Percentiles rank a stretch among this genome's conserved stretches.
Evolutionary conservation across 148 eudicot genomes (phyloP).

Genomic region (Fagopyrum homotropicum): DNA sequence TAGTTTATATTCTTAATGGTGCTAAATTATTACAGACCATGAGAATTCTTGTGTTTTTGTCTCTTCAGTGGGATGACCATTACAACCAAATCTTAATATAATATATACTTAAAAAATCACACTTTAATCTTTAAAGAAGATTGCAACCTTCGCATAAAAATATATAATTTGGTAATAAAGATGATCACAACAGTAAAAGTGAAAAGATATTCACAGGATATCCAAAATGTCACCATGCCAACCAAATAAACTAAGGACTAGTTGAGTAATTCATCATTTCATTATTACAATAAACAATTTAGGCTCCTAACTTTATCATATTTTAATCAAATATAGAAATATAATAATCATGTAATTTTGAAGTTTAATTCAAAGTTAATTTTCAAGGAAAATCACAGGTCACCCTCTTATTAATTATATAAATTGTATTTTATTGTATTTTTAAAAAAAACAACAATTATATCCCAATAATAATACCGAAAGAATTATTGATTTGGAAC

Average conservation of each 20-base stretch:
- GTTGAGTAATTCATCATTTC: too few relatives aligned
- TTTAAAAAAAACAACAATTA: too few relatives aligned
- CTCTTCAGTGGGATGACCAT: background rate
- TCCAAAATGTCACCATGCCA: background rate
- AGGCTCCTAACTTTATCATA: too few relatives aligned
- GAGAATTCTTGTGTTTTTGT: background rate
- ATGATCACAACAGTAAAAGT: conserved; percentile 1
- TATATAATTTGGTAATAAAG: background rate
- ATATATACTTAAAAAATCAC: background rate
- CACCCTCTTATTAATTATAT: too few relatives aligned
- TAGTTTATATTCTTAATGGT: background rate
- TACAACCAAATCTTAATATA: background rate
- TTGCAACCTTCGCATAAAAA: background rate
- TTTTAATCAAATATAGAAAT: too few relatives aligned
- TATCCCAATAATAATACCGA: too few relatives aligned
- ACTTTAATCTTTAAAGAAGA: background rate
- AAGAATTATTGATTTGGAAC: background rate
- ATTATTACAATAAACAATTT: too few relatives aligned
- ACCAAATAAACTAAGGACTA: background rate
- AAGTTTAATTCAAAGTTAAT: too few relatives aligned
- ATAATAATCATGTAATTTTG: too few relatives aligned
- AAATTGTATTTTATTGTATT: too few relatives aligned
- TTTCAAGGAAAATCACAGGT: too few relatives aligned
- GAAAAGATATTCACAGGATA: background rate
- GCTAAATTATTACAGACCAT: background rate